These are phyloP conservation scores for Suillus variegatus DNA, from an alignment of 768 basidiomycete genomes.

Conservation along the genomic window DNA sequence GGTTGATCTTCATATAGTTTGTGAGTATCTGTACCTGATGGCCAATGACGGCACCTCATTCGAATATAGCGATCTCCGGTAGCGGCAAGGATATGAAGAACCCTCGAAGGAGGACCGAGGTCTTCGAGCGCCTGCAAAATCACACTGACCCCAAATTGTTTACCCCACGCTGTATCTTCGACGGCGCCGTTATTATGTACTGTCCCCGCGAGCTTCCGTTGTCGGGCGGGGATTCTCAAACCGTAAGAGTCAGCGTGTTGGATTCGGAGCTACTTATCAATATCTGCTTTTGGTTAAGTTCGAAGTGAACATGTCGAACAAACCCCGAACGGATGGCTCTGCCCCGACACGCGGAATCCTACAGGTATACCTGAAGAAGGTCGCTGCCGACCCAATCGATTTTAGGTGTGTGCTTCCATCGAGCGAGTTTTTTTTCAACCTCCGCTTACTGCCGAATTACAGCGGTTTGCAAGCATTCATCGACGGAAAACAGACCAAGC, in stretches of 20 bases:
- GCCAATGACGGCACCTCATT: conserved; percentile 5
- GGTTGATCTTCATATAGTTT: conserved; percentile 20
- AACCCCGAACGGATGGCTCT: conserved; percentile 10
- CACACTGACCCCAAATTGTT: conserved; percentile 36
- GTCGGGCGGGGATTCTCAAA: conserved; percentile 27
- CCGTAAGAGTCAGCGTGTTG: conserved; percentile 24
- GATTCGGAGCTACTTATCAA: neutral
- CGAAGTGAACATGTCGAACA: conserved; percentile 34
- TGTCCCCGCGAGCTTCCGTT: conserved; percentile 33
- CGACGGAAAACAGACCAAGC: conserved; percentile 23
- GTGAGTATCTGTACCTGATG: conserved; percentile 19
- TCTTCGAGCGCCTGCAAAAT: conserved; percentile 39
- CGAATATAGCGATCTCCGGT: conserved; percentile 20
- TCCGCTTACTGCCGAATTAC: neutral
- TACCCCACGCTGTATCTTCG: conserved; percentile 46
- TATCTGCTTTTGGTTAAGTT: conserved; percentile 29
- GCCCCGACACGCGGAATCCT: conserved; percentile 29
- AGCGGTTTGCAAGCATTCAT: conserved; percentile 29
- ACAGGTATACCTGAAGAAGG: conserved; percentile 37
- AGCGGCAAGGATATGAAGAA: neutral
- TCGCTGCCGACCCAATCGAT: conserved; percentile 37
- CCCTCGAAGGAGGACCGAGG: conserved; percentile 29
- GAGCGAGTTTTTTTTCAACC: neutral
- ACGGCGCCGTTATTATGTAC: conserved; percentile 46
- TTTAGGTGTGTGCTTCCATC: conserved; percentile 33